Evolutionary conservation across 2,329 filamentous ascomycete species (phyloP), one percentile per base, ranked within the genome.

Genomic region (Cladophialophora carrionii): DNA sequence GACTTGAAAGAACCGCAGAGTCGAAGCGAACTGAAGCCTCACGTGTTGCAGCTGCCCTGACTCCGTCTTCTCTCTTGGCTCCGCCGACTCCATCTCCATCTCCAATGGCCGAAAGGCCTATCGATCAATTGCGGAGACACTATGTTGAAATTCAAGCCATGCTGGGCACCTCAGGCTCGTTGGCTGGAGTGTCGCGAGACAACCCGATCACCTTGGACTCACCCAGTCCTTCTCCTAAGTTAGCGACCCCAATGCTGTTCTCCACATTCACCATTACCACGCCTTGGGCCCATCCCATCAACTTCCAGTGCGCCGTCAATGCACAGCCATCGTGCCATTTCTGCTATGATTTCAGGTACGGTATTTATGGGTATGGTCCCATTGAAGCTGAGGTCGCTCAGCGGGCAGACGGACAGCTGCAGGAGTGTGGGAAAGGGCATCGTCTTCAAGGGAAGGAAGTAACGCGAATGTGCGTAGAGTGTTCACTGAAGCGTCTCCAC

Each of bases 401-500:
- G 26, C 63, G 62, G 22, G 46, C 17, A 51, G 48, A 49, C 5
- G 32, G 59, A 17, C 37, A 37, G n/a, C 64, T 66, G 14, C 61
- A 68, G 41, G 70, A 73, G 37, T 49, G 51, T 4, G 66, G 63
- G 4, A 54, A 68, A 31, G 69, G 70, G 17, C 65, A 67, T 52
- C 37, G 65, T 24, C 49, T 62, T 20, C 32, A 34, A 41, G 69
- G 63, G 3, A 54, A 60, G 24, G 61, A 61, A 32, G 37, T 58
- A 12, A 73, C 70, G 7, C 68, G 68, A 41, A 73, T 73, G 70
- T 73, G 71, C 53, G 56, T 70, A 14, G 46, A 41, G 12, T 73
- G 71, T 56, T 43, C 69, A 12, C 53, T 70, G 2, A 57, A 65
- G 20, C 66, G 71, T 14, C 46, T 73, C 10, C 56, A 66, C 43